Conservation (phyloP, 2,329 filamentous ascomycete genomes). For the Fusarium fujikuroi region DNA sequence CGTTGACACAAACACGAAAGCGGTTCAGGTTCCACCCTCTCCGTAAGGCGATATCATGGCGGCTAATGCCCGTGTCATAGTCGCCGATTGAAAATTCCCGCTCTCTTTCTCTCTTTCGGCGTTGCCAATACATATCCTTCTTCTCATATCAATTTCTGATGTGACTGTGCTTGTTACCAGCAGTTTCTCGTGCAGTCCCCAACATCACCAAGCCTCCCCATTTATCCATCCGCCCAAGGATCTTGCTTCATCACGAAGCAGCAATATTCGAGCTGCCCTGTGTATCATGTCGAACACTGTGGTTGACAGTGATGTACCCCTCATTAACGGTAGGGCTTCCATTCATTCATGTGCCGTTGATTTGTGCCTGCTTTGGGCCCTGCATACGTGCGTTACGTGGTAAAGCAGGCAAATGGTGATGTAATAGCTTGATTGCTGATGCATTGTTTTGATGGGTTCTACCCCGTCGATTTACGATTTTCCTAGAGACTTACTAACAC, state of each 20-base stretch:
- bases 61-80: constrained; percentile 30
- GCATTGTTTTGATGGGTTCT: not conserved
- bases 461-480: not conserved
- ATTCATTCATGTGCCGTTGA: not conserved
- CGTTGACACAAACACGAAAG: constrained; percentile 26
- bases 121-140: not conserved
- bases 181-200: constrained; percentile 11
- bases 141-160: constrained; percentile 8
- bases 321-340: constrained; percentile 38
- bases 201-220: constrained; percentile 2
- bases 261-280: not conserved
- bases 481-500: constrained; percentile 18
- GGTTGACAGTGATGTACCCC: constrained; percentile 7
- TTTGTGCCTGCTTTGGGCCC: not conserved
- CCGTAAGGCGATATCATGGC: constrained; percentile 28
- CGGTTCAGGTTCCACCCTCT: constrained; percentile 38
- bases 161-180: constrained; percentile 25
- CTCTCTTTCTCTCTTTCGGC: constrained; percentile 4
- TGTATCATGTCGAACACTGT: constrained; percentile 33
- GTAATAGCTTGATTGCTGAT: not conserved
- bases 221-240: constrained; percentile 13
- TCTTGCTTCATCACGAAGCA: not conserved
- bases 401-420: constrained; percentile 7
- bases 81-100: constrained; percentile 16
- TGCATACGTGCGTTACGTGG: not conserved